These are phyloP conservation scores for Przewalskia tangutica DNA, from an alignment of 257 asterid species.

Conservation along the genomic window DNA sequence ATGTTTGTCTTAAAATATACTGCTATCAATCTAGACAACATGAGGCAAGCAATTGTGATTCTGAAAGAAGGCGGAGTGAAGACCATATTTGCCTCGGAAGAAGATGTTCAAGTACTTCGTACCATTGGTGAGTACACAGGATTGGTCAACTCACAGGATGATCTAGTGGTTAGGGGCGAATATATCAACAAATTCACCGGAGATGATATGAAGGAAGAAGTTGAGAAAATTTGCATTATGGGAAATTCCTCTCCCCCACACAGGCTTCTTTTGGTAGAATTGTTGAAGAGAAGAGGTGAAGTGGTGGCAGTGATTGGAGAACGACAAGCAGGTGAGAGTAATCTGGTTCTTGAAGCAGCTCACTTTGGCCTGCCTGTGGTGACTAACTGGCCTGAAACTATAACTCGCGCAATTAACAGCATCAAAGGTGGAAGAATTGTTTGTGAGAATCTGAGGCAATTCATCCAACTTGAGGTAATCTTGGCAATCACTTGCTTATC, in stretches of 20 bases:
- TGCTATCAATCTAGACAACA: background rate
- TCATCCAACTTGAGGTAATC: slow-evolving; percentile 19
- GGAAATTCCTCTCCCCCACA: slow-evolving; percentile 17
- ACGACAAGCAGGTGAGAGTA: slow-evolving; percentile 7
- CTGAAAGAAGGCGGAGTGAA: slow-evolving; percentile 12
- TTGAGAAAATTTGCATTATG: slow-evolving; percentile 12
- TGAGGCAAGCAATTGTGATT: background rate
- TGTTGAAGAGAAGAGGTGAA: slow-evolving; percentile 13
- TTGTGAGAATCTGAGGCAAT: slow-evolving; percentile 15
- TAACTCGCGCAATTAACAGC: background rate
- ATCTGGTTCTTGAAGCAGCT: slow-evolving; percentile 26
- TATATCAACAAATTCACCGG: slow-evolving; percentile 6
- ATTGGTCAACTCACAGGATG: slow-evolving; percentile 1
- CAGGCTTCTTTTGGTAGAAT: slow-evolving; percentile 14
- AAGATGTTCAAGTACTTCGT: slow-evolving; percentile 9
- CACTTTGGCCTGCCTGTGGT: slow-evolving; percentile 22
- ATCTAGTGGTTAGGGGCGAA: slow-evolving; percentile 10
- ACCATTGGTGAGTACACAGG: slow-evolving; percentile 9
- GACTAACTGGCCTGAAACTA: slow-evolving; percentile 19
- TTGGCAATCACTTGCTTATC: slow-evolving; percentile 5
- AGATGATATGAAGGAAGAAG: background rate
- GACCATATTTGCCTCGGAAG: slow-evolving; percentile 18
- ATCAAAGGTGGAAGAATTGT: slow-evolving; percentile 18
- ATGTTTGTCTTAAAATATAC: slow-evolving; percentile 7
- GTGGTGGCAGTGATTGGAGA: slow-evolving; percentile 28